Percentiles rank a stretch among this genome's conserved stretches.
These are phyloP conservation scores for Maudiozyma pseudohumilis DNA, from an alignment of 805 yeast species.

Conservation along the genomic window DNA sequence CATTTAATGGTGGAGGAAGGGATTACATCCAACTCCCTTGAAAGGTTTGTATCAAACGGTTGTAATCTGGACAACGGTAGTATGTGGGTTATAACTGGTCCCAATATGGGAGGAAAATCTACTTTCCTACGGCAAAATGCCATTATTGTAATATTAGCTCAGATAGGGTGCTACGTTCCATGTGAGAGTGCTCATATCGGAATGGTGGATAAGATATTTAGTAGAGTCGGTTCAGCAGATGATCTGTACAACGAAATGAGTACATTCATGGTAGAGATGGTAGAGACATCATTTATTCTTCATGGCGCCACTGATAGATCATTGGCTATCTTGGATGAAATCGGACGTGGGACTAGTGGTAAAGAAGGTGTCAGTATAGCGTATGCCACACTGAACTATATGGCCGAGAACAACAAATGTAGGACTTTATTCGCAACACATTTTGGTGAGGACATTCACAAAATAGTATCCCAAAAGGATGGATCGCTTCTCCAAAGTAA, in stretches of 20 bases:
- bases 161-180: conserved; percentile 67
- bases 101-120: conserved; percentile 83
- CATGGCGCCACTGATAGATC: conserved; percentile 57
- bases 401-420: conserved; percentile 47
- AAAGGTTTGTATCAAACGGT: conserved; percentile 26
- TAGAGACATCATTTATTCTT: conserved; percentile 66
- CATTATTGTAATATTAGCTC: conserved; percentile 55
- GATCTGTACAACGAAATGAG: conserved; percentile 68
- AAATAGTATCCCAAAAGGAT: conserved; percentile 29
- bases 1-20: conserved; percentile 84
- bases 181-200: conserved; percentile 56
- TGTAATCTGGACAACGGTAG: conserved; percentile 21
- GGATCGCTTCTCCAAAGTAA: conserved; percentile 13
- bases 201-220: conserved; percentile 66
- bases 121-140: conserved; percentile 70
- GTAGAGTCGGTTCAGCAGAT: conserved; percentile 80
- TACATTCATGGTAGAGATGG: conserved; percentile 92
- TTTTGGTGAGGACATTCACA: conserved; percentile 49
- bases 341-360: conserved; percentile 84
- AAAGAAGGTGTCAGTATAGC: conserved; percentile 81
- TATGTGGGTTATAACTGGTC: conserved; percentile 70
- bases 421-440: conserved; percentile 86
- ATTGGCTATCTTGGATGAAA: conserved; percentile 73
- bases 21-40: conserved; percentile 36
- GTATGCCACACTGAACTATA: conserved; percentile 55